Evolutionary conservation across 768 basidiomycete species (phyloP), one percentile per base, ranked within the genome.

Genomic region (Guyanaporus albipodus): DNA sequence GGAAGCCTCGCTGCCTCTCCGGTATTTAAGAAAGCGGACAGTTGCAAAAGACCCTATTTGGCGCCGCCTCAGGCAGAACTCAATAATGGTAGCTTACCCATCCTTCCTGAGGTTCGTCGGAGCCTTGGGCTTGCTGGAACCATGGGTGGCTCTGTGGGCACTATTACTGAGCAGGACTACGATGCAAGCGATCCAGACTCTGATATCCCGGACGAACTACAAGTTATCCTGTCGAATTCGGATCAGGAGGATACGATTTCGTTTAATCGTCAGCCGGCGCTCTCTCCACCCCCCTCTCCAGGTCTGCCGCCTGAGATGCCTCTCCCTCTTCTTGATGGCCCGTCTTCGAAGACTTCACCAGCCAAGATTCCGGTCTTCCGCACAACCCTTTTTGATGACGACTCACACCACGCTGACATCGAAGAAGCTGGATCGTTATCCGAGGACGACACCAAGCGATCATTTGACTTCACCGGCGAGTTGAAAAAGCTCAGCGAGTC

Each of bases 401-500:
- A 73, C 12, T 70, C 62, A 1, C 62, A 73, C 29, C 68, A 67
- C 18, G 68, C 58, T 1, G 69, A 75, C 32, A 48, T 69, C 4
- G 75, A 76, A 22, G 75, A 72, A 17, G 66, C 64, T 18, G 71
- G 51, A 3, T 44, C 60, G 29, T 68, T 70, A 11, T 81, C 79
- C 12, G 81, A 82, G 44, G 78, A 78, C 42, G 79, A 84, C 52
- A 90, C 87, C 0, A 87, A 83, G 68, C 84, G 77, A 56, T 85
- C 82, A 1, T 91, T 91, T 50, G 88, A 91, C 57, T 91, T 91
- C 58, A 91, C 89, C 0, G 85, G 83, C 31, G 89, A 90, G 62
- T 64, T 91, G 42, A 68, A 75, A 63, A 80, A 70, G 56, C 71
- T 91, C 39, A 82, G 84, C 43, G 82, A 86, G 54, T 82, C 80